Conservation (phyloP, 257 asterid species). For the Paraleonurus japonicus region DNA sequence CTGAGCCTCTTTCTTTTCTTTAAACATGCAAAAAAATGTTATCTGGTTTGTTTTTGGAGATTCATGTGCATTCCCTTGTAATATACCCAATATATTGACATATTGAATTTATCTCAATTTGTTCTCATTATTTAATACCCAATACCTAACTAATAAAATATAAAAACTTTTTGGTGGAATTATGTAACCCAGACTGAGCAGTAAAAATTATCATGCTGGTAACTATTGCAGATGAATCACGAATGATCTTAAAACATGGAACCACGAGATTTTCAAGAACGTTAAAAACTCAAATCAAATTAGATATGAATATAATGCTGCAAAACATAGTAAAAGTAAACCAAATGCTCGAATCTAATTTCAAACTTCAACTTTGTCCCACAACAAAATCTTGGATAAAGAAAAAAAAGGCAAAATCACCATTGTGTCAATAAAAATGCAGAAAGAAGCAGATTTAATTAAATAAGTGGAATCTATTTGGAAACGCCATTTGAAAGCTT, state of each 20-base stretch:
- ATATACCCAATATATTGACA: neutral
- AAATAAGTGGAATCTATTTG: conserved; percentile 31
- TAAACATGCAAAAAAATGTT: too few species aligned
- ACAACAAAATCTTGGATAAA: conserved; percentile 15
- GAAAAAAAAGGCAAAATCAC: neutral
- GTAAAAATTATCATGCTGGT: neutral
- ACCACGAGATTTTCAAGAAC: neutral
- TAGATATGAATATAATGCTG: neutral
- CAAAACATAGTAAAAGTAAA: neutral
- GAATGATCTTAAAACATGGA: neutral
- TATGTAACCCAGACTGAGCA: too few species aligned
- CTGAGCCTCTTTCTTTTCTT: neutral
- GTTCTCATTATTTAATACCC: neutral
- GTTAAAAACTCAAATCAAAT: neutral
- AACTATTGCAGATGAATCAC: neutral
- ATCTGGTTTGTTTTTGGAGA: too few species aligned
- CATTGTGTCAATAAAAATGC: neutral
- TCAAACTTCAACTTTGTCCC: conserved; percentile 2
- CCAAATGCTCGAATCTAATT: neutral
- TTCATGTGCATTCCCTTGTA: too few species aligned
- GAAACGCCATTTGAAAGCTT: conserved; percentile 33
- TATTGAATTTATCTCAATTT: neutral
- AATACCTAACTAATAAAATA: too few species aligned
- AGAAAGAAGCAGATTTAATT: neutral
- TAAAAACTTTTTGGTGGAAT: neutral